Conservation (phyloP, 1,139 yeast genomes). For the Geotrichum candidum region DNA sequence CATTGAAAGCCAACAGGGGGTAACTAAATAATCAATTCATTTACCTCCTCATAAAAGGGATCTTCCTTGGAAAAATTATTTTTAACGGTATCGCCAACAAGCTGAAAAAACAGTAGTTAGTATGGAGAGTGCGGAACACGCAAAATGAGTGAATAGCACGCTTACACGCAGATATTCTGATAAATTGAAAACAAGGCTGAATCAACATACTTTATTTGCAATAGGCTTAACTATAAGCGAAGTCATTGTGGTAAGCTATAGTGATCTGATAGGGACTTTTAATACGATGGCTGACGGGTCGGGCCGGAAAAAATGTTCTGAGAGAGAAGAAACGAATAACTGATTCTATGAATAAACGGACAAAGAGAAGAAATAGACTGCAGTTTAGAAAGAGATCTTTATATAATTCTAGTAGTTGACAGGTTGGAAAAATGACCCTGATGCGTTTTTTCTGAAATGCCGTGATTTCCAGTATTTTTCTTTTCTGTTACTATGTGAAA, state of each 20-base stretch:
- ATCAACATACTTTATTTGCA: constrained; percentile 4
- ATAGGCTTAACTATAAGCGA: constrained; percentile 7
- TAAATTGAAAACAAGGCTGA: not conserved
- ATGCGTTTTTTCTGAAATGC: not conserved
- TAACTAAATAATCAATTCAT: no score
- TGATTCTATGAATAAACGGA: no score
- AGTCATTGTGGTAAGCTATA: not conserved
- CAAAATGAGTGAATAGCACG: not conserved
- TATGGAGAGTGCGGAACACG: not conserved
- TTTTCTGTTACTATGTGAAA: not conserved
- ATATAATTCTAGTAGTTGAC: not conserved
- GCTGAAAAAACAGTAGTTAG: not conserved
- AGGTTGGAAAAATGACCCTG: not conserved
- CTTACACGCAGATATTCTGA: not conserved
- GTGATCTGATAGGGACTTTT: not conserved
- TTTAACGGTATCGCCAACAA: constrained; percentile 1
- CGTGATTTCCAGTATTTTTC: no score
- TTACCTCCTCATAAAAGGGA: constrained; percentile 11
- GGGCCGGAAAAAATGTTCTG: not conserved
- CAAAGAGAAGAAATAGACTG: not conserved
- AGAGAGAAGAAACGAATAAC: not conserved
- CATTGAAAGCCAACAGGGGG: not conserved
- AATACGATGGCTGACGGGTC: not conserved
- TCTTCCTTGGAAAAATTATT: constrained; percentile 5
- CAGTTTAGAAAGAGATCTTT: not conserved